Evolutionary conservation across 208 protist genomes (phyloP), one percentile per base, ranked within the genome.

Genomic region (Leishmania amazonensis): DNA sequence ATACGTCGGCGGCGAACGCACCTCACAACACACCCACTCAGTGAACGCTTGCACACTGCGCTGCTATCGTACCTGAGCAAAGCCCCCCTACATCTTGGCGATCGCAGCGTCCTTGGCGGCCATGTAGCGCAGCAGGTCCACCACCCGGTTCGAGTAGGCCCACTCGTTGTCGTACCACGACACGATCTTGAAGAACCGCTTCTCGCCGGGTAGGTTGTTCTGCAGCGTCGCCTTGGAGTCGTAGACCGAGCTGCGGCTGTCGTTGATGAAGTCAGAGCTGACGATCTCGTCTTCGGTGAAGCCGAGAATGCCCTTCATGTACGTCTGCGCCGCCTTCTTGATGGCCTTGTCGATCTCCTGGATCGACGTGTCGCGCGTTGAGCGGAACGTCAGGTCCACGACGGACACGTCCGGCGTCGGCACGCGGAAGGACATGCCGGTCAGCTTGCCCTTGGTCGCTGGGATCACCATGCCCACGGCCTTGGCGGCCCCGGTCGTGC

Each of bases 101-200:
- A 67, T 77, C 3, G 85, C 40, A 76, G 83, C 72, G 83, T 95
- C 91, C 87, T 90, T 90, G 47, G 83, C 65, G 42, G 86, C 89
- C 84, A 97, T 97, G 87, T 93, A 93, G 82, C 85, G 81, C 57
- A 99, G 83, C 74, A 99, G 95, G 88, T 99, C 99, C 83, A 99
- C 93, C 49, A 99, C 97, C 79, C 99, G 97, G 95, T 98, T 95
- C 78, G 97, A 99, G 94, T 99, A 99, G 78, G 99, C 99, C 93
- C 91, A 99, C 94, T 99, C 99, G 95, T 99, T 99, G 91, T 99
- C 99, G 89, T 99, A 99, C 99, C 99, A 99, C 19, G 98, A 93
- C 75, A 99, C 91, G 71, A 99, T 79, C 97, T 99, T 99, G 90
- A 99, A 98, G 94, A 99, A 99, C 79, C 91, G 85, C 81, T 91